phyloP scores from a whole-genome alignment of 257 asterid genomes.

The Rehmannia glutinosa region DNA sequence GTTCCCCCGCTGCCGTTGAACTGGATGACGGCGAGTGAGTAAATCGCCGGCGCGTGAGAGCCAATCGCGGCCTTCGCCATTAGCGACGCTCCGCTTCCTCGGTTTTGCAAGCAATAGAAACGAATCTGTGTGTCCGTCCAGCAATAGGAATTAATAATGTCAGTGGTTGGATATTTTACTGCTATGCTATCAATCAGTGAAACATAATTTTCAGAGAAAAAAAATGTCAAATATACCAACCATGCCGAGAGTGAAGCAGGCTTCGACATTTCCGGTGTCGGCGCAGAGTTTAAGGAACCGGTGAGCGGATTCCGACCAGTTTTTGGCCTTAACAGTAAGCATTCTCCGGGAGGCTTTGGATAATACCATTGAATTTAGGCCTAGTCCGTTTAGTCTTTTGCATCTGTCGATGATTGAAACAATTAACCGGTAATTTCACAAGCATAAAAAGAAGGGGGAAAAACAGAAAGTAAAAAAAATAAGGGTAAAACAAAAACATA shows the following conservation, averaged over 20 bases:
- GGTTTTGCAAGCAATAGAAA: constrained; percentile 70
- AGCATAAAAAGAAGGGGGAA: background rate
- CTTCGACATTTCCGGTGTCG: constrained; percentile 72
- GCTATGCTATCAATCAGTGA: no score
- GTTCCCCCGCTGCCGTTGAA: constrained; percentile 93
- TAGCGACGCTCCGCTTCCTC: constrained; percentile 73
- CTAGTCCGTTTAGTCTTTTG: constrained; percentile 63
- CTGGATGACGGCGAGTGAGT: constrained; percentile 78
- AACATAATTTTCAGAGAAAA: no score
- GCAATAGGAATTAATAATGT: constrained; percentile 10
- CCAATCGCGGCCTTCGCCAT: constrained; percentile 90
- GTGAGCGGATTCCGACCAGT: constrained; percentile 82
- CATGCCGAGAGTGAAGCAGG: constrained; percentile 82
- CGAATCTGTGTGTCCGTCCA: constrained; percentile 50
- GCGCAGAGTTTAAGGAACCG: constrained; percentile 76
- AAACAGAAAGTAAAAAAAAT: no score
- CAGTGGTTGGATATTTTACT: background rate
- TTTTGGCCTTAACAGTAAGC: constrained; percentile 51
- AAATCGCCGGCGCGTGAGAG: constrained; percentile 79
- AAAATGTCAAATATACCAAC: constrained; percentile 27
- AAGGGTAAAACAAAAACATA: constrained; percentile 17
- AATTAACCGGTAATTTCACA: no score
- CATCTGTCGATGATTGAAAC: constrained; percentile 43
- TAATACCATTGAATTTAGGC: constrained; percentile 46
- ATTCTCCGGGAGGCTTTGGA: constrained; percentile 54